phyloP scores from a whole-genome alignment of 345 rosid genomes.

The Boechera stricta region DNA sequence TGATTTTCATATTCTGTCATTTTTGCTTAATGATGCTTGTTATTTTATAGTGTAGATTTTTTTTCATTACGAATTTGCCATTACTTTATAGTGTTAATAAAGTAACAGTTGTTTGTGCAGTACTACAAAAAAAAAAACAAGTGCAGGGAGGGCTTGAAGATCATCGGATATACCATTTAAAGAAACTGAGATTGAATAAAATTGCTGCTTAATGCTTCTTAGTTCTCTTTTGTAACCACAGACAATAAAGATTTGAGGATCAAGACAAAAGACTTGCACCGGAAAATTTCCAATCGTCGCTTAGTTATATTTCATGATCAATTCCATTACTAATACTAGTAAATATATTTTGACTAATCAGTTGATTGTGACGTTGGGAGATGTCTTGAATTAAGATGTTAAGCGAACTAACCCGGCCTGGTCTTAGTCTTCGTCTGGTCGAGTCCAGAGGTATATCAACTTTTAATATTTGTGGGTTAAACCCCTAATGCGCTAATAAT shows the following conservation, averaged over 20 bases:
- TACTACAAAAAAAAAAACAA: background rate
- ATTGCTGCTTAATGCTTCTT: constrained; percentile 8
- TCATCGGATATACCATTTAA: constrained; percentile 20
- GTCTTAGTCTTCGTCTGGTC: constrained; percentile 6
- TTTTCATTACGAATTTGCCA: background rate
- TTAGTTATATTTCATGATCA: background rate
- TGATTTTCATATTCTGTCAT: background rate
- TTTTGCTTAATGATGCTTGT: background rate
- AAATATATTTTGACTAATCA: background rate
- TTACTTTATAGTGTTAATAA: background rate
- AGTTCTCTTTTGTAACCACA: constrained; percentile 24
- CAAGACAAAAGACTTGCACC: constrained; percentile 18
- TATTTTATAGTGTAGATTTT: too few relatives aligned
- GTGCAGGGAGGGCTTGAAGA: constrained; percentile 33
- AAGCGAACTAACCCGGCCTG: background rate
- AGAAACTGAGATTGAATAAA: constrained; percentile 38
- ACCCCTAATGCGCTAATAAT: background rate
- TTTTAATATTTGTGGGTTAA: background rate
- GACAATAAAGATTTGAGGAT: constrained; percentile 20
- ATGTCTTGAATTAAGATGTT: background rate
- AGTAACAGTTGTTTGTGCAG: constrained; percentile 31
- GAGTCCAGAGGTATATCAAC: background rate
- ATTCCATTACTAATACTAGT: background rate
- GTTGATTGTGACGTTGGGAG: background rate
- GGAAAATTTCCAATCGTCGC: background rate